phyloP scores from a whole-genome alignment of 140 eudicot genomes.

The Oenanthe javanica region DNA sequence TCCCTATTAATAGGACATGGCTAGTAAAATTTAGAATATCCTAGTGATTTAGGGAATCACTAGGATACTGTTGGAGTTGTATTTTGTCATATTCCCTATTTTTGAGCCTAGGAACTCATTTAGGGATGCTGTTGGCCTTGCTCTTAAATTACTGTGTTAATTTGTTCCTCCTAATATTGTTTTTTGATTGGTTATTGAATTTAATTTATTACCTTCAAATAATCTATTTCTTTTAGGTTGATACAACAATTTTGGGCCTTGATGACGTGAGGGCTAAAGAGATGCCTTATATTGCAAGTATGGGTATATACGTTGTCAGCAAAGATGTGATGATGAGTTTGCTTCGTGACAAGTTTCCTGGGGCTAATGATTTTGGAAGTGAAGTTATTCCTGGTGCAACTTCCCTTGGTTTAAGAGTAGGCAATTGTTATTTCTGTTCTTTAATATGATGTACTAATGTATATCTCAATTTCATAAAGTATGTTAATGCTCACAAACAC shows the following conservation, averaged over 20 bases:
- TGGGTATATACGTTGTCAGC: slow-evolving; percentile 94
- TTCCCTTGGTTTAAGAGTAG: slow-evolving; percentile 77
- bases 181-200: background rate
- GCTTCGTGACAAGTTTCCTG: slow-evolving; percentile 73
- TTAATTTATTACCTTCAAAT: background rate
- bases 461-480: background rate
- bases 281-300: slow-evolving; percentile 94
- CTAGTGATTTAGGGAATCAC: too few relatives aligned
- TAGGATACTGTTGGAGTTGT: too few relatives aligned
- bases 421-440: slow-evolving; percentile 13
- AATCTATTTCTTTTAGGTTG: slow-evolving; percentile 39
- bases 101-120: too few relatives aligned
- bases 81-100: too few relatives aligned
- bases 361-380: slow-evolving; percentile 97
- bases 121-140: too few relatives aligned
- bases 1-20: too few relatives aligned
- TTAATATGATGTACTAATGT: background rate
- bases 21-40: too few relatives aligned
- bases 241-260: slow-evolving; percentile 89
- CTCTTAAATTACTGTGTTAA: background rate
- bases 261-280: slow-evolving; percentile 93
- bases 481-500: background rate
- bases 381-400: slow-evolving; percentile 99
- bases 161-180: background rate
- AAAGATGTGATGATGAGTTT: slow-evolving; percentile 83